phyloP scores from a whole-genome alignment of 2,329 filamentous ascomycete genomes.

The Metarhizium sp. region DNA sequence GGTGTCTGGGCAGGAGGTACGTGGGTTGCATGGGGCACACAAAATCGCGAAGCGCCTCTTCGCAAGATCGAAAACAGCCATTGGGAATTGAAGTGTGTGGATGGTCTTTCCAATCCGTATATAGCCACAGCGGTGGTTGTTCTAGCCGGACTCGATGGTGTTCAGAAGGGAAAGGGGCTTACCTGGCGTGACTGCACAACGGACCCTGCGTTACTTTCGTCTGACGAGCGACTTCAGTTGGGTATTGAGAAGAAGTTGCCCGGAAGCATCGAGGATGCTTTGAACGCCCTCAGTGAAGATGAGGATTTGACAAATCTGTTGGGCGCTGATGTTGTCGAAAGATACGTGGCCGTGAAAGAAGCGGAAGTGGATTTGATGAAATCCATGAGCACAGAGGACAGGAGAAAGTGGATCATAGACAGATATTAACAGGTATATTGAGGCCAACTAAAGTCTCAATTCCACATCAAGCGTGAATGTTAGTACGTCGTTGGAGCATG shows the following conservation, averaged over 20 bases:
- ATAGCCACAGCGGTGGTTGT: slow-evolving; percentile 36
- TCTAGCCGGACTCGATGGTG: slow-evolving; percentile 19
- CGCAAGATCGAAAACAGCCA: slow-evolving; percentile 56
- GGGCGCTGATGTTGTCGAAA: slow-evolving; percentile 39
- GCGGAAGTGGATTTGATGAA: slow-evolving; percentile 37
- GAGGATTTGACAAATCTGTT: slow-evolving; percentile 34
- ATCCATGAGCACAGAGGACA: slow-evolving; percentile 36
- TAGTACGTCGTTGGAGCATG: too few relatives aligned
- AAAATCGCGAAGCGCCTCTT: slow-evolving; percentile 70
- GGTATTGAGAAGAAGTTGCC: slow-evolving; percentile 49
- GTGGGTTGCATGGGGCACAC: slow-evolving; percentile 72
- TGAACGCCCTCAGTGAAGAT: slow-evolving; percentile 41
- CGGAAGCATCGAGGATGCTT: slow-evolving; percentile 40
- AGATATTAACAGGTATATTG: slow-evolving; percentile 35
- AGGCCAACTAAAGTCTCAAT: not conserved
- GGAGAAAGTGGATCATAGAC: slow-evolving; percentile 53
- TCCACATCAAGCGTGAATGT: too few relatives aligned
- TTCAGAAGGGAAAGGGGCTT: slow-evolving; percentile 25
- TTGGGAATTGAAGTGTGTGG: slow-evolving; percentile 73
- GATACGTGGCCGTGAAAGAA: slow-evolving; percentile 50
- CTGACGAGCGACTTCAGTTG: slow-evolving; percentile 37
- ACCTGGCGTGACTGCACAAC: slow-evolving; percentile 41
- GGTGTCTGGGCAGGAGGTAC: slow-evolving; percentile 70
- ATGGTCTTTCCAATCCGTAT: slow-evolving; percentile 73
- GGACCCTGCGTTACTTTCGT: slow-evolving; percentile 43